Base-by-base conservation (phyloP, 169 alveolate species). In the Eimeria sp. region DNA sequence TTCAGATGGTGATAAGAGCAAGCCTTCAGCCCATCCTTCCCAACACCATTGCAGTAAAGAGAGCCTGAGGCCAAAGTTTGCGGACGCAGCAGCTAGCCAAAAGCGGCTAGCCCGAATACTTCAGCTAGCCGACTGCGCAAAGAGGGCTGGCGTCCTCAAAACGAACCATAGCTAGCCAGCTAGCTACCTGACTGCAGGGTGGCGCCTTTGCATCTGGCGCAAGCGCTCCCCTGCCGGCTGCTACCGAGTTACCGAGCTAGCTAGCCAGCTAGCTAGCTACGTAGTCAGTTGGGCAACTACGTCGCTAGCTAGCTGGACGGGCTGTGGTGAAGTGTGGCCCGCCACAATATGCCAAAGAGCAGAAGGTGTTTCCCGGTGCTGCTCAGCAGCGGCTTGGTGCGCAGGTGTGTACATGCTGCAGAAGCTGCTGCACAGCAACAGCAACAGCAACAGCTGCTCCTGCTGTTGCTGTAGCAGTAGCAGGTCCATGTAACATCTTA, bases 21-120 rank as follows among this genome's bases (percentile, higher is more conserved):
- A n/a, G n/a, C n/a, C n/a, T 34, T 34, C 40, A 34, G 40, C 40
- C 0, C 40, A 34, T 2, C 72, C 72, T 4, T 61, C 25, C 18
- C 72, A 20, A 27, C 40, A 7, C 34, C 25, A 30, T 67, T 6
- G 76, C 10, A 67, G 40, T 22, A 9, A 67, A 67, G 76, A 67
- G 16, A 25, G 76, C 27, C 76, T 7, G 76, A 67, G 34, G 22
- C 76, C 76, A 67, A 67, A 30, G 76, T 67, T 27, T 67, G 76
- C 76, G 25, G 40, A 11, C 16, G 27, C 76, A 67, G 76, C 61
- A 54, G 61, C 61, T 54, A 67, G 78, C 27, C 27, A 67, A 67
- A 6, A 18, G 89, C 67, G 25, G 63, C 89, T 45, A 78, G 89
- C 70, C 89, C 40, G 47, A 78, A 67, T 10, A 78, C 6, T 30